Evolutionary conservation across 495 filamentous ascomycete genomes (phyloP).

Genomic region (Symbiotaphrina buchneri): DNA sequence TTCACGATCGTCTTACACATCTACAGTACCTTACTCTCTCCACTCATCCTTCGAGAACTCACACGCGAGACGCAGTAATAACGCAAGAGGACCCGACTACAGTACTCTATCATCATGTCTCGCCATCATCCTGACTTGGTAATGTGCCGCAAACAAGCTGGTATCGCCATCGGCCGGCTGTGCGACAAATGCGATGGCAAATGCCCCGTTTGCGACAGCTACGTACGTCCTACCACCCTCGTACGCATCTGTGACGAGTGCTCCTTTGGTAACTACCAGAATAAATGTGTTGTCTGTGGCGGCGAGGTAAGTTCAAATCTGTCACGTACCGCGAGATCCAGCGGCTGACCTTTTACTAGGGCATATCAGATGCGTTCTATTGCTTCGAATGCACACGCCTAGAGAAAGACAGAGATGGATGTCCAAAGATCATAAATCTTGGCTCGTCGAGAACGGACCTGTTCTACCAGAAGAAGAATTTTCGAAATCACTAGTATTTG

Average conservation of each 20-base stretch:
- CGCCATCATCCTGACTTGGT: slow-evolving; percentile 84
- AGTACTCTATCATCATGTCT: slow-evolving; percentile 27
- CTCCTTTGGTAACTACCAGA: slow-evolving; percentile 98
- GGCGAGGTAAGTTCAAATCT: slow-evolving; percentile 33
- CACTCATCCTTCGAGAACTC: too few species aligned
- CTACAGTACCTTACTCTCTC: too few species aligned
- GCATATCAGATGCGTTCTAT: slow-evolving; percentile 98
- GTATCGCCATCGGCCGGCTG: slow-evolving; percentile 94
- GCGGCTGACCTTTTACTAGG: slow-evolving; percentile 15
- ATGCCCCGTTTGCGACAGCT: slow-evolving; percentile 96
- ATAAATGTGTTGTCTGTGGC: slow-evolving; percentile 97
- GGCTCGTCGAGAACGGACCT: slow-evolving; percentile 89
- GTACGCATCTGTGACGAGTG: slow-evolving; percentile 99
- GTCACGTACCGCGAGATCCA: too few species aligned
- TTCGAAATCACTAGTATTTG: slow-evolving; percentile 6
- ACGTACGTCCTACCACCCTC: slow-evolving; percentile 92
- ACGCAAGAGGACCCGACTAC: too few species aligned
- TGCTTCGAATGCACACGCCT: slow-evolving; percentile 97
- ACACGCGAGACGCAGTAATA: too few species aligned
- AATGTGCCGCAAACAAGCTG: slow-evolving; percentile 98
- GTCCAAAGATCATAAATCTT: slow-evolving; percentile 98
- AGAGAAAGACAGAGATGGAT: slow-evolving; percentile 94
- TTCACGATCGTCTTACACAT: too few species aligned
- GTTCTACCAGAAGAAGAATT: slow-evolving; percentile 53
- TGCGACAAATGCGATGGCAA: slow-evolving; percentile 99